phyloP scores from a whole-genome alignment of 2,329 filamentous ascomycete genomes.

The Trichoderma sp. region DNA sequence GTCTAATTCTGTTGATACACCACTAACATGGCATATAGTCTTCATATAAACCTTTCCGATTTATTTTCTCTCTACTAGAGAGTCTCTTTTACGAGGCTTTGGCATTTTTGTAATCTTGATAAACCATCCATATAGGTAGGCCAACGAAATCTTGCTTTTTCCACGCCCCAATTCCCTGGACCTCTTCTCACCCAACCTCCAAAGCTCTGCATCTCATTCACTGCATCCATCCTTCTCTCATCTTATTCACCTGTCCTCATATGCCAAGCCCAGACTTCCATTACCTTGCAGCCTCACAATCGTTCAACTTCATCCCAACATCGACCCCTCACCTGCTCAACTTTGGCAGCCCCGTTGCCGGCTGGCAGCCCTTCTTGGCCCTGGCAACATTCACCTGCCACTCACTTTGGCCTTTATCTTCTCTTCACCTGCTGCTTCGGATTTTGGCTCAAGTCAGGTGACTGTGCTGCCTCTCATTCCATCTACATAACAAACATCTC shows the following conservation, averaged over 20 bases:
- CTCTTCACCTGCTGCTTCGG: not conserved
- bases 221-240: not conserved
- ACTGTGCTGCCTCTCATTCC: not conserved
- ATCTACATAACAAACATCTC: not conserved
- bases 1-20: not conserved
- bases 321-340: not conserved
- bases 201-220: not conserved
- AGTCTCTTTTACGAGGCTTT: not conserved
- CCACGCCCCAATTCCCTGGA: not conserved
- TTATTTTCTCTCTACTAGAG: not conserved
- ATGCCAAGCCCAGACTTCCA: not conserved
- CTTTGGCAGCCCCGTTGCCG: conserved; percentile 9
- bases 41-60: not conserved
- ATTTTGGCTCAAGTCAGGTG: conserved; percentile 14
- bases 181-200: not conserved
- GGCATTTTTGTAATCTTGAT: not conserved
- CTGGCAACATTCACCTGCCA: not conserved
- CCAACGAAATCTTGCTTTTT: not conserved
- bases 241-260: too few relatives aligned
- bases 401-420: not conserved
- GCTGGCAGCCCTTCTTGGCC: not conserved
- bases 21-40: not conserved
- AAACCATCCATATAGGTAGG: not conserved
- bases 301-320: not conserved
- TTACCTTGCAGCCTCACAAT: not conserved